Base-by-base conservation (phyloP, 108 stramenopile genomes). In the Seminavis robusta region DNA sequence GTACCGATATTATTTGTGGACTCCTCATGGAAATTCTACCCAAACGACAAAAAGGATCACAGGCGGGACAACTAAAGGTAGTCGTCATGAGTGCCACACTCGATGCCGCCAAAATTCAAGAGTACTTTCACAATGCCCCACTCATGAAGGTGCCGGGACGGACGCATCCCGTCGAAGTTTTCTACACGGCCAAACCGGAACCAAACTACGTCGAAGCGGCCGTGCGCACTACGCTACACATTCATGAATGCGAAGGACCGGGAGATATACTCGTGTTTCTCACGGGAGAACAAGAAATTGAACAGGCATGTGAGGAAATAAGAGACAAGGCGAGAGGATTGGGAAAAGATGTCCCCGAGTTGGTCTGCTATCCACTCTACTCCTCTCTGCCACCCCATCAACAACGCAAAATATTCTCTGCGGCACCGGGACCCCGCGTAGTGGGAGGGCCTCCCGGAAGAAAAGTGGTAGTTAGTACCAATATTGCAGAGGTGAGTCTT, bases 1-100 rank as follows among this genome's bases (percentile, higher is more conserved):
- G 95, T 7, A 99, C 99, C 6, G 99, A 99, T 69, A 94, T 99
- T n/a, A 76, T 99, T 43, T 98, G 98, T 97, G 99, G 99, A 5
- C 71, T 99, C 10, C 71, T 99, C 36, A 96, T 96, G 88, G 97
- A 98, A 63, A 61, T 98, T 29, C 63, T 98, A 47, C 88, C 82
- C 25, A 77, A 88, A 52, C 73, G 94, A 29, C 79, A 56, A 11
- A 88, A 82, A 52, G 84, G 73, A 16, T 76, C 75, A 33, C 61
- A 84, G 33, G 47, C 75, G 33, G 90, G 90, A 17, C 95, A 98
- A 59, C 67, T 99, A 56, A 93, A 95, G 63, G 77, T 98, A 26
- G 95, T 99, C 19, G 96, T 99, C 41, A 99, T 99, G 99, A 78
- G 75, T 58, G 99, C 99, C 29, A 99, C 99, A 7, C 74, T 99